Percentiles rank a stretch among this genome's conserved stretches.
phyloP scores from a whole-genome alignment of 306 rosid genomes.

The Comarum palustre region DNA sequence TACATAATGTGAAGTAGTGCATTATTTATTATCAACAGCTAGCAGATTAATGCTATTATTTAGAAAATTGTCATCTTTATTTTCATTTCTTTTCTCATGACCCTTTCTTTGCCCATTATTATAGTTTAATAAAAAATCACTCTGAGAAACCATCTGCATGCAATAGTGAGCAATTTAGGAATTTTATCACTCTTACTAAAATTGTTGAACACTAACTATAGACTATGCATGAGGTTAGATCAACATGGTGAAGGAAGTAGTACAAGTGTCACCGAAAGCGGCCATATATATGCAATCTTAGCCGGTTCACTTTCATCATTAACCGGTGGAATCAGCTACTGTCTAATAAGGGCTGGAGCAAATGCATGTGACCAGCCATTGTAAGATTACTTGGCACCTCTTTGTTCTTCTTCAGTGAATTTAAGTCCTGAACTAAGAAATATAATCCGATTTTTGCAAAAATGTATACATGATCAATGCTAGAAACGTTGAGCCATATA shows the following conservation, averaged over 20 bases:
- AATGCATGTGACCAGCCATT: slow-evolving; percentile 73
- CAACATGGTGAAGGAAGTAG: slow-evolving; percentile 45
- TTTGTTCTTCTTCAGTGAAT: neutral
- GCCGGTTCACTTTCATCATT: slow-evolving; percentile 58
- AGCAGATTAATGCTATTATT: too few relatives aligned
- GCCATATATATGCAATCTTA: slow-evolving; percentile 43
- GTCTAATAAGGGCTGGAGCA: slow-evolving; percentile 76
- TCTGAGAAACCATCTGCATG: neutral
- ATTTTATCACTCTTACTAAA: slow-evolving; percentile 19
- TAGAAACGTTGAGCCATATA: neutral
- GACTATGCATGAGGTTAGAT: slow-evolving; percentile 50
- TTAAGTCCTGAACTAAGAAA: neutral
- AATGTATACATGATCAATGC: neutral
- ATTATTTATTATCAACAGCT: too few relatives aligned
- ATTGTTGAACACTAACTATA: slow-evolving; percentile 22
- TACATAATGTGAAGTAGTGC: too few relatives aligned
- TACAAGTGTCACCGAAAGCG: slow-evolving; percentile 31
- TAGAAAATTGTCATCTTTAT: too few relatives aligned
- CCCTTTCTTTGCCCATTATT: neutral
- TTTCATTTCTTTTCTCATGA: neutral
- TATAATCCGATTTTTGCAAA: neutral
- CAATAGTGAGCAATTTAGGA: slow-evolving; percentile 14
- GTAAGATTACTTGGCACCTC: slow-evolving; percentile 40
- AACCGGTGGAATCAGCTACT: slow-evolving; percentile 68
- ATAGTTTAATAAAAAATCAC: neutral